Evolutionary conservation across 805 yeast species (phyloP).

Genomic region (Blastobotrys americana): DNA sequence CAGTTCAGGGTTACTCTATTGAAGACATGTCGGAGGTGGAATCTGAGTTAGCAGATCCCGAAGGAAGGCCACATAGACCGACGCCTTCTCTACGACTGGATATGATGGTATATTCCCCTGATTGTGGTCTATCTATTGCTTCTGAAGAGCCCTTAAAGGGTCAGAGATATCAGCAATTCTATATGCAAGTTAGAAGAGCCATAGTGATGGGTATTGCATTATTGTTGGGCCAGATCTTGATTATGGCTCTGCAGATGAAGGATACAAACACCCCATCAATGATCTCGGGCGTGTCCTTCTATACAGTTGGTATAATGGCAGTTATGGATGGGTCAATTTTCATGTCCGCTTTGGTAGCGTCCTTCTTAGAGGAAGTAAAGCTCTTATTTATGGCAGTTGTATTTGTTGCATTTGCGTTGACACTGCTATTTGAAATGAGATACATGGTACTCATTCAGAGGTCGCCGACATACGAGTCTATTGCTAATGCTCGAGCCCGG

Average conservation of each 20-base stretch:
- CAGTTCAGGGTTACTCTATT: slow-evolving; percentile 43
- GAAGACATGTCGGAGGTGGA: slow-evolving; percentile 58
- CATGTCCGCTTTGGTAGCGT: slow-evolving; percentile 51
- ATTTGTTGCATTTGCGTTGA: slow-evolving; percentile 59
- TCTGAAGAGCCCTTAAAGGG: slow-evolving; percentile 40
- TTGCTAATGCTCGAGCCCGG: slow-evolving; percentile 43
- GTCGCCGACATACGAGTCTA: slow-evolving; percentile 44
- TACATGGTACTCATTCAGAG: slow-evolving; percentile 60
- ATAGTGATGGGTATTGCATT: slow-evolving; percentile 40
- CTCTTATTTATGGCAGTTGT: slow-evolving; percentile 64
- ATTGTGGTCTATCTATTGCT: slow-evolving; percentile 61
- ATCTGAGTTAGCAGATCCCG: slow-evolving; percentile 60
- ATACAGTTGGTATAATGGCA: slow-evolving; percentile 52
- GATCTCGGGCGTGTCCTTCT: slow-evolving; percentile 63
- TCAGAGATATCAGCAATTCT: slow-evolving; percentile 43
- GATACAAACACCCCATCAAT: slow-evolving; percentile 72
- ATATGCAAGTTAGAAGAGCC: slow-evolving; percentile 34
- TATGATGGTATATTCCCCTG: slow-evolving; percentile 76
- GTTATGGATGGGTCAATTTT: slow-evolving; percentile 64
- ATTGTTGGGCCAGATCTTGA: slow-evolving; percentile 45
- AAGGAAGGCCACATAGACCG: slow-evolving; percentile 65
- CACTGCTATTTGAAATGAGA: slow-evolving; percentile 68
- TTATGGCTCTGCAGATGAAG: slow-evolving; percentile 64
- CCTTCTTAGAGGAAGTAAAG: slow-evolving; percentile 51
- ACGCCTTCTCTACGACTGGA: slow-evolving; percentile 52